These are phyloP conservation scores for Camellia japonica DNA, from an alignment of 148 eudicot species.

Conservation along the genomic window DNA sequence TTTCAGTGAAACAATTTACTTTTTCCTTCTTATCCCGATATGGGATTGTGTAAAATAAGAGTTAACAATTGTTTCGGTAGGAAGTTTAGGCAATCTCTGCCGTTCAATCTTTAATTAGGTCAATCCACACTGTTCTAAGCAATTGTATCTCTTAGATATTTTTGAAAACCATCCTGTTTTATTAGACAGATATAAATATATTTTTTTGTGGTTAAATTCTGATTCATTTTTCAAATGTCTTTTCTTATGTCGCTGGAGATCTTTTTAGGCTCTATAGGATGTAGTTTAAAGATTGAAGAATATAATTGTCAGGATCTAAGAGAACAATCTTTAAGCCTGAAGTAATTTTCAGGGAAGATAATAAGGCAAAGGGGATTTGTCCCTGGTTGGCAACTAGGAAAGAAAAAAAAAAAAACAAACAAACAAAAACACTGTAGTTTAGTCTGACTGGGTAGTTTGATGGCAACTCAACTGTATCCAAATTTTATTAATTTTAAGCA, in stretches of 20 bases:
- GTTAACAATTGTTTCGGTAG: too few species aligned
- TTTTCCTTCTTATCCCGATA: too few species aligned
- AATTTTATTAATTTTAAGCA: background rate
- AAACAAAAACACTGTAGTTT: background rate
- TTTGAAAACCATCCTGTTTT: too few species aligned
- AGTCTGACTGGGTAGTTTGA: background rate
- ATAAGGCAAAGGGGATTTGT: background rate
- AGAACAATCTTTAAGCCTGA: slow-evolving; percentile 5
- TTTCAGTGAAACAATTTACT: too few species aligned
- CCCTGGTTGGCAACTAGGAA: too few species aligned
- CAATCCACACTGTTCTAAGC: too few species aligned
- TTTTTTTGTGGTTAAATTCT: background rate
- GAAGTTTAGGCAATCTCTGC: too few species aligned
- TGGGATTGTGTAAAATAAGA: too few species aligned
- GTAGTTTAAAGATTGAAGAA: background rate
- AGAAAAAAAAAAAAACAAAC: too few species aligned
- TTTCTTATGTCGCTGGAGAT: background rate
- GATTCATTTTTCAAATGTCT: background rate
- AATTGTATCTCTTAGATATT: too few species aligned
- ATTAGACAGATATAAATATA: too few species aligned
- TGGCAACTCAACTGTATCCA: background rate
- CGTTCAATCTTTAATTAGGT: too few species aligned
- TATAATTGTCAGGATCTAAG: background rate
- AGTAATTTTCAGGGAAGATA: background rate
- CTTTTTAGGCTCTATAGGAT: background rate